Base-by-base conservation (phyloP, 768 basidiomycete genomes). In the Hortiboletus flavorubellus region DNA sequence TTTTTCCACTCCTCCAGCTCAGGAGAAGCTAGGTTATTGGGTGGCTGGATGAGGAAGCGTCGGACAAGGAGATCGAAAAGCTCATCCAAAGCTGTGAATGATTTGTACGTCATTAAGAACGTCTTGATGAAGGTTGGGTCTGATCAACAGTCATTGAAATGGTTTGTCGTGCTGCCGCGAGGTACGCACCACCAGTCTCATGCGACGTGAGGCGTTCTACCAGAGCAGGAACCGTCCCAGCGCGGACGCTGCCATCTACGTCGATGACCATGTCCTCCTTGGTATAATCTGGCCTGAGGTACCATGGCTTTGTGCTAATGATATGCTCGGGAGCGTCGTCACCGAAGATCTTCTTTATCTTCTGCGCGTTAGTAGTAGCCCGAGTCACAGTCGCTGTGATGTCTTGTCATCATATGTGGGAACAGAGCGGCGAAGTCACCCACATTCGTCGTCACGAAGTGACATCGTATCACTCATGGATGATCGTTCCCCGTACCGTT, bases 81-180 rank as follows among this genome's bases (percentile, higher is more conserved):
- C 46, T 93, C 87, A 53, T 90, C 82, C 43, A 90, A 76, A 6
- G 85, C 86, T 15, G 91, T 91, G 71, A 98, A 98, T 1, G 93
- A 94, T 66, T 94, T 92, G 78, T 92, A 97, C 1, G 96, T 97
- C 83, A 97, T 87, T 60, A 98, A 73, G 80, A 98, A 98, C 1
- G 94, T 87, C 67, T 87, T 86, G 69, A 80, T 89, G 73, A 88
- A 96, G 8, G 82, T 81, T 1, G 86, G 80, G 70, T 97, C 89
- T 89, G 48, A 38, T 62, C 54, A 23, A 51, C 30, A 35, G 45
- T 56, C 35, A 59, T 49, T 37, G 21, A 46, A 6, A 21, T 53
- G 55, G 16, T 40, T 42, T 39, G 16, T 11, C 34, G 42, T 45
- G 44, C 31, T 11, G 35, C 42, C 10, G n/a, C 33, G 14, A n/a